A percentile compares a stretch with the other conserved stretches of the same genome.
phyloP scores from a whole-genome alignment of 345 rosid genomes.

The Salix dunnii region DNA sequence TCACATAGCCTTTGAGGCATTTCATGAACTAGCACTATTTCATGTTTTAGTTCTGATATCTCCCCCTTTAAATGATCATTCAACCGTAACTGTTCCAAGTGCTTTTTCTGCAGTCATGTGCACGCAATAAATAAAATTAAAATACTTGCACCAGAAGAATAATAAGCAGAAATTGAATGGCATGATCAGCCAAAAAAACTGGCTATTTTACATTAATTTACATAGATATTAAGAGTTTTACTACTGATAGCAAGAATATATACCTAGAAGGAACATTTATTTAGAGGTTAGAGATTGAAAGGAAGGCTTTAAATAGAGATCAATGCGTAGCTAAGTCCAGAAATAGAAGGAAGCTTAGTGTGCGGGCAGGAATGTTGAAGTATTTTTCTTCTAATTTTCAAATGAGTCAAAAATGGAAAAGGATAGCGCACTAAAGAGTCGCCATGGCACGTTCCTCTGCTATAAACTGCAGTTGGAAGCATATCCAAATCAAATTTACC shows the following conservation, averaged over 20 bases:
- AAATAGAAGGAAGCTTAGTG: neutral
- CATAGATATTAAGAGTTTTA: neutral
- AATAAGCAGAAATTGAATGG: neutral
- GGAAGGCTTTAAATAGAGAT: neutral
- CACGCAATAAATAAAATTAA: slow-evolving; percentile 11
- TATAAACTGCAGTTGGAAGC: neutral
- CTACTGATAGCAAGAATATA: neutral
- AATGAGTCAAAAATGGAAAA: neutral
- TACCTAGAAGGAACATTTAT: neutral
- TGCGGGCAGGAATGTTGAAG: neutral
- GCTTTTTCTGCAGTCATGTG: slow-evolving; percentile 48
- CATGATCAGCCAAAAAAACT: neutral
- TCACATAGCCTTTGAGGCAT: slow-evolving; percentile 47
- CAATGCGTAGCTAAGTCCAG: neutral
- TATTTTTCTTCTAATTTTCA: neutral
- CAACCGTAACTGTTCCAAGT: slow-evolving; percentile 46
- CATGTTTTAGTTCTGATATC: slow-evolving; percentile 57
- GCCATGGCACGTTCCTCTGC: neutral
- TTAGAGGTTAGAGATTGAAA: neutral
- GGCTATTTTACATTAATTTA: neutral
- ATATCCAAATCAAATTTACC: neutral
- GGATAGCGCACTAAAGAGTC: neutral
- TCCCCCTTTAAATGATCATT: slow-evolving; percentile 54
- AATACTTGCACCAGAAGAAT: neutral
- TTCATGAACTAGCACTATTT: slow-evolving; percentile 37